Percentiles rank a stretch among this genome's conserved stretches.
Conservation (phyloP, 2,329 filamentous ascomycete genomes). For the Diaporthe nobilis region DNA sequence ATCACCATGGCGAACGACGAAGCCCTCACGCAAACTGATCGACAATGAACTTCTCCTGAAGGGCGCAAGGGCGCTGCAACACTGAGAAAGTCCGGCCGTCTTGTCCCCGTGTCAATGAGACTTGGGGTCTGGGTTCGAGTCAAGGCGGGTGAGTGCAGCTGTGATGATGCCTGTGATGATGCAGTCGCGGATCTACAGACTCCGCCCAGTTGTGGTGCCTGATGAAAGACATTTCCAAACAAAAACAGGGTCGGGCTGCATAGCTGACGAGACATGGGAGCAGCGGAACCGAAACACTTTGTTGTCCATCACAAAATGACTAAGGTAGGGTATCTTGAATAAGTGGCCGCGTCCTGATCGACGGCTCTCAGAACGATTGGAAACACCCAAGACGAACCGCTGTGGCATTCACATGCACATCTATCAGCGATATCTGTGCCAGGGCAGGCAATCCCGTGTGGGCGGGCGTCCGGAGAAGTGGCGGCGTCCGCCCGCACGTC, state of each 20-base stretch:
- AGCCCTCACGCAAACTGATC: background rate
- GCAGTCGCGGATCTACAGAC: background rate
- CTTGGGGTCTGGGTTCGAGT: background rate
- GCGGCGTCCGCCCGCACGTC: background rate
- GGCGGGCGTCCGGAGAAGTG: background rate
- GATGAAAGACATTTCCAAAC: conserved; percentile 1
- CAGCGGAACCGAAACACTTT: conserved; percentile 24
- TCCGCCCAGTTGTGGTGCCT: background rate
- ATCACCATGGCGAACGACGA: background rate
- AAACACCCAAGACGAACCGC: background rate
- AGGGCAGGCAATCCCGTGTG: conserved; percentile 12
- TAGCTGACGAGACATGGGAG: conserved; percentile 18
- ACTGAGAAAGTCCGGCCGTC: background rate
- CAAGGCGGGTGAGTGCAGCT: background rate
- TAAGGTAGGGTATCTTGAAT: background rate
- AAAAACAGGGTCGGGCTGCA: background rate
- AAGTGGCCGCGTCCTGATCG: conserved; percentile 11
- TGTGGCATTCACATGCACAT: background rate
- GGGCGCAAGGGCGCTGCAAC: background rate
- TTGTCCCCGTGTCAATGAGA: background rate
- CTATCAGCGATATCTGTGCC: background rate
- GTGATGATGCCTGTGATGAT: background rate
- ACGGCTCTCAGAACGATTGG: background rate
- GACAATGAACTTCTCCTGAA: background rate
- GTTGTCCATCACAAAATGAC: background rate